Percentiles rank a stretch among this genome's conserved stretches.
phyloP scores from a whole-genome alignment of 345 rosid species.

The Nephelium lappaceum region DNA sequence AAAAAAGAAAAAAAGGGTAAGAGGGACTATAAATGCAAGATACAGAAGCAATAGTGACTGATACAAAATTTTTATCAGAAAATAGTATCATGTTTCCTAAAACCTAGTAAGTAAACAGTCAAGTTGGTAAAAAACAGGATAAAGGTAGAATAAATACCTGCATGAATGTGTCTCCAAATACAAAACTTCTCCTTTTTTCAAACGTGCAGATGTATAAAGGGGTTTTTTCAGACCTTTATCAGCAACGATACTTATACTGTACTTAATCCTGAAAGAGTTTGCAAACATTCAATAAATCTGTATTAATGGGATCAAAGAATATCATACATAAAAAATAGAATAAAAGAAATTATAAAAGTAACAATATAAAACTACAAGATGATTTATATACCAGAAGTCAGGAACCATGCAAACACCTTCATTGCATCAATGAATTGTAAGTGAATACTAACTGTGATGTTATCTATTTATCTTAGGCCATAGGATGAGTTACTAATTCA shows the following conservation, averaged over 20 bases:
- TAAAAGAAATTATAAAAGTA: background rate
- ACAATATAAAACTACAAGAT: background rate
- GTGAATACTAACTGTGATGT: background rate
- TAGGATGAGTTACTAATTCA: background rate
- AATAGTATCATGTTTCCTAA: background rate
- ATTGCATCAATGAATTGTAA: background rate
- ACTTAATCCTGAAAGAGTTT: conserved; percentile 72
- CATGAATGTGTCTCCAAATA: conserved; percentile 94
- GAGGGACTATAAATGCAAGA: background rate
- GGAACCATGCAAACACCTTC: background rate
- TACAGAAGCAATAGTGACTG: background rate
- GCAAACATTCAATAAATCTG: conserved; percentile 17
- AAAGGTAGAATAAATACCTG: conserved; percentile 54
- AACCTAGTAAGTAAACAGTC: background rate
- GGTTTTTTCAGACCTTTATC: conserved; percentile 98
- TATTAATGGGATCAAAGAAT: background rate
- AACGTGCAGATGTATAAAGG: conserved; percentile 91
- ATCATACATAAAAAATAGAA: background rate
- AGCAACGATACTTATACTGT: conserved; percentile 93
- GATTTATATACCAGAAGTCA: background rate
- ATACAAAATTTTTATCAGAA: background rate
- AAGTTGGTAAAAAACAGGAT: conserved; percentile 15
- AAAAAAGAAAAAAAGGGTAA: background rate
- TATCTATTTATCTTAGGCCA: background rate
- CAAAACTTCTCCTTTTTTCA: conserved; percentile 97